phyloP scores from a whole-genome alignment of 78 protist genomes.

The Dictyostelium purpureum region DNA sequence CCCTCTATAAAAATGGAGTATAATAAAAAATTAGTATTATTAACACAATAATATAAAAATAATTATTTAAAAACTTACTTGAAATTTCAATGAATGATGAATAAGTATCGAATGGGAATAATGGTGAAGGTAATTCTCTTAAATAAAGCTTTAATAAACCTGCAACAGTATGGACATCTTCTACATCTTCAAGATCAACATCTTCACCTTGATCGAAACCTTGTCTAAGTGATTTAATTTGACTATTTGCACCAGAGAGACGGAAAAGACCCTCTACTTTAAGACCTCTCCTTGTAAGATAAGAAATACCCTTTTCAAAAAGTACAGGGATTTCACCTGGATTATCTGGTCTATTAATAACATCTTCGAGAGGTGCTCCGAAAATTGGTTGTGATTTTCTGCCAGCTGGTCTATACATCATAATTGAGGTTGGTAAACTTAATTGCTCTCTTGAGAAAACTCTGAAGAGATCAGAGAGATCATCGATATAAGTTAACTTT shows the following conservation, averaged over 20 bases:
- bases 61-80: conserved; percentile 21
- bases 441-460: conserved; percentile 54
- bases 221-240: conserved; percentile 38
- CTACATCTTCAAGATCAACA: conserved; percentile 51
- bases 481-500: conserved; percentile 37
- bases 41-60: not conserved
- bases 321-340: conserved; percentile 35
- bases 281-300: conserved; percentile 22
- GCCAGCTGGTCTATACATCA: conserved; percentile 44
- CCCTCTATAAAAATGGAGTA: not conserved
- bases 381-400: conserved; percentile 28
- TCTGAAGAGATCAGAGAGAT: conserved; percentile 28
- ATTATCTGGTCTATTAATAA: conserved; percentile 51
- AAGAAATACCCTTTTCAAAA: conserved; percentile 32
- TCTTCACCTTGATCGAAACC: conserved; percentile 70
- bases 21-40: not conserved
- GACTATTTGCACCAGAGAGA: conserved; percentile 65
- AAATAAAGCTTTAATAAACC: conserved; percentile 57
- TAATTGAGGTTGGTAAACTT: conserved; percentile 29
- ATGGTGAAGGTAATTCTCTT: conserved; percentile 60
- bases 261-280: conserved; percentile 72
- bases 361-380: conserved; percentile 73
- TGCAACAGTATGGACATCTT: conserved; percentile 72
- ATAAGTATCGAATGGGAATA: conserved; percentile 68
- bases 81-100: conserved; percentile 52